A percentile compares a stretch with the other conserved stretches of the same genome.
phyloP scores from a whole-genome alignment of 2,329 filamentous ascomycete genomes.

The Byssothecium circinans region DNA sequence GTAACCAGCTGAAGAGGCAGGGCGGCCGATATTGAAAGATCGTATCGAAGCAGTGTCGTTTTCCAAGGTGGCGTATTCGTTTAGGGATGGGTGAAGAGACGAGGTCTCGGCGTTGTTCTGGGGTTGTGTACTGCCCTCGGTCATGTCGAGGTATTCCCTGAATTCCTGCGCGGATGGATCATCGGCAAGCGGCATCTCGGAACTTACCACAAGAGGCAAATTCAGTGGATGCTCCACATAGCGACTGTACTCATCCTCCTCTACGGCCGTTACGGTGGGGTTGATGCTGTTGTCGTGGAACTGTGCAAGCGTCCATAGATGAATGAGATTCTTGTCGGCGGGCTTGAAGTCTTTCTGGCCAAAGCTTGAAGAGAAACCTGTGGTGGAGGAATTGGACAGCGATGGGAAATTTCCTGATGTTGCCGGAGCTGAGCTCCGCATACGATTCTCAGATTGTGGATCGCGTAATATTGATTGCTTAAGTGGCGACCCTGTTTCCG shows the following conservation, averaged over 20 bases:
- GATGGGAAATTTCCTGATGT: conserved; percentile 22
- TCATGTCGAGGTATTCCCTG: conserved; percentile 73
- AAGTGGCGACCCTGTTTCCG: conserved; percentile 38
- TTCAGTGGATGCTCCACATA: conserved; percentile 89
- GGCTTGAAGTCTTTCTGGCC: conserved; percentile 48
- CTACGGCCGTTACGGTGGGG: conserved; percentile 73
- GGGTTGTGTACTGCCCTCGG: conserved; percentile 23
- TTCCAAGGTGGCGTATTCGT: conserved; percentile 19
- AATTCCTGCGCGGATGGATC: conserved; percentile 65
- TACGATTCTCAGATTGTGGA: conserved; percentile 39
- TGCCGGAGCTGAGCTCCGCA: conserved; percentile 21
- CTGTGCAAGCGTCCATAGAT: conserved; percentile 86
- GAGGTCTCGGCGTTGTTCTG: conserved; percentile 20
- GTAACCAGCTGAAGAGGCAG: conserved; percentile 18
- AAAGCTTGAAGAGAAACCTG: conserved; percentile 27
- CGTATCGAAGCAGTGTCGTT: conserved; percentile 30
- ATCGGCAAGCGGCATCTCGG: conserved; percentile 59
- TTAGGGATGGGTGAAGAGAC: conserved; percentile 16
- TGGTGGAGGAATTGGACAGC: conserved; percentile 32
- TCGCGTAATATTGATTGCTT: conserved; percentile 49
- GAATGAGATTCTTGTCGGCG: conserved; percentile 76
- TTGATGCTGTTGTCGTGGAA: conserved; percentile 84
- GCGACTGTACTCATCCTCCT: conserved; percentile 82
- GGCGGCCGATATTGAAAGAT: conserved; percentile 25
- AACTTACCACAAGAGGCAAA: conserved; percentile 78